Conservation (phyloP, 805 yeast genomes). For the Candida khao-thaluensis region DNA sequence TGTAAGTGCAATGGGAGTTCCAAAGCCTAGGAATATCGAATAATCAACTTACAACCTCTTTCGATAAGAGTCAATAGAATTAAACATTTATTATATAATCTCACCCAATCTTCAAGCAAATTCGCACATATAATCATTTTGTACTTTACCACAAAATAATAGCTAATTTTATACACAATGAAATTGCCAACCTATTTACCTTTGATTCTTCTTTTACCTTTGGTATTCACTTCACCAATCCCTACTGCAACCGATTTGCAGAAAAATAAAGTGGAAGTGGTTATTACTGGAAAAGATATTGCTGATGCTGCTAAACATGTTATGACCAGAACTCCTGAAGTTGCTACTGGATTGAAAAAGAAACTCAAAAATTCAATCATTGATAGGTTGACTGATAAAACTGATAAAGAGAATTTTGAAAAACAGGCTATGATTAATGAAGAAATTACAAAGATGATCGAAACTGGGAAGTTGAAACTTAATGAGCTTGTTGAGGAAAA, state of each 20-base stretch:
- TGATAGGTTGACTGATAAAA: conserved; percentile 10
- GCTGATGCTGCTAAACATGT: conserved; percentile 17
- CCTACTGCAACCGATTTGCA: neutral
- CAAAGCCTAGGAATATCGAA: conserved; percentile 1
- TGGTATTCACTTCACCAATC: too few relatives aligned
- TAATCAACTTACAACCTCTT: too few relatives aligned
- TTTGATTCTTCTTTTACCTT: too few relatives aligned
- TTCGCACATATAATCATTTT: too few relatives aligned
- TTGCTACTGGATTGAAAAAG: conserved; percentile 16
- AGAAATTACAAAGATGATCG: conserved; percentile 1
- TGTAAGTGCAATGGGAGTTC: conserved; percentile 18
- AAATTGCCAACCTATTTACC: too few relatives aligned
- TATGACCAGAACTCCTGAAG: conserved; percentile 16
- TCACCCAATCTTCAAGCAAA: too few relatives aligned
- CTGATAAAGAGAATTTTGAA: conserved; percentile 28
- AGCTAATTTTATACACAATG: too few relatives aligned
- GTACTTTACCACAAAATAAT: neutral
- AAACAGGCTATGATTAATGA: conserved; percentile 5
- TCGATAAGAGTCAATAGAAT: too few relatives aligned
- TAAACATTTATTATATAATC: too few relatives aligned
- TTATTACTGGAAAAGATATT: conserved; percentile 19
- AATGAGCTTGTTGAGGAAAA: neutral
- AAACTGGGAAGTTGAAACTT: conserved; percentile 2
- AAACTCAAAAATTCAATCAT: conserved; percentile 15
- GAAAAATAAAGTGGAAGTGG: conserved; percentile 19